Percentiles rank a stretch among this genome's conserved stretches.
These are phyloP conservation scores for Pyrrhoderma lamaoense DNA, from an alignment of 1,284 basidiomycete species.

Conservation along the genomic window DNA sequence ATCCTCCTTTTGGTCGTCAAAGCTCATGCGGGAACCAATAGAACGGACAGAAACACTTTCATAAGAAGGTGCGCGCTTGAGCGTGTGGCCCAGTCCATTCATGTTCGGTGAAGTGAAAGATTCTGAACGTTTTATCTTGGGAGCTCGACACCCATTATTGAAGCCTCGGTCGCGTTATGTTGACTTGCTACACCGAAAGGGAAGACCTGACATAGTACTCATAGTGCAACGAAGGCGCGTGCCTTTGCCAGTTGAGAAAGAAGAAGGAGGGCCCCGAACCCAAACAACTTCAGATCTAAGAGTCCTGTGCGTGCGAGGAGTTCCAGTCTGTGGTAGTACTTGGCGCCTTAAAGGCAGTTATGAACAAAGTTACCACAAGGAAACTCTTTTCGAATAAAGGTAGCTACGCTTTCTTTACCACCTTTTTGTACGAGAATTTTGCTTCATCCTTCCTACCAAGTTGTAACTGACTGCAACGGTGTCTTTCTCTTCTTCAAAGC, in stretches of 20 bases:
- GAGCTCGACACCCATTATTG: not conserved
- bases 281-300: slow-evolving; percentile 7
- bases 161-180: not conserved
- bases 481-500: too few relatives aligned
- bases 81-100: slow-evolving; percentile 23
- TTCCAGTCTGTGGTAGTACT: slow-evolving; percentile 9
- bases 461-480: too few relatives aligned
- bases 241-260: slow-evolving; percentile 8
- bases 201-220: slow-evolving; percentile 13
- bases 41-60: slow-evolving; percentile 26
- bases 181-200: slow-evolving; percentile 12
- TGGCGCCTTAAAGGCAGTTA: too few relatives aligned
- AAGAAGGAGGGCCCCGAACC: slow-evolving; percentile 12
- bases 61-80: slow-evolving; percentile 37
- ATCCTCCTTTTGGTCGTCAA: slow-evolving; percentile 28
- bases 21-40: slow-evolving; percentile 28
- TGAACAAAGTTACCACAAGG: too few relatives aligned
- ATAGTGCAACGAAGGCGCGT: slow-evolving; percentile 16
- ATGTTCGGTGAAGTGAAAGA: slow-evolving; percentile 17
- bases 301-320: slow-evolving; percentile 15
- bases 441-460: too few relatives aligned
- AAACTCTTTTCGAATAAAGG: too few relatives aligned
- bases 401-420: too few relatives aligned
- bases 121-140: slow-evolving; percentile 20
- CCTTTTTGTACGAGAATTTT: too few relatives aligned